phyloP scores from a whole-genome alignment of 208 protist genomes.

The Acanthamoeba triangularis region DNA sequence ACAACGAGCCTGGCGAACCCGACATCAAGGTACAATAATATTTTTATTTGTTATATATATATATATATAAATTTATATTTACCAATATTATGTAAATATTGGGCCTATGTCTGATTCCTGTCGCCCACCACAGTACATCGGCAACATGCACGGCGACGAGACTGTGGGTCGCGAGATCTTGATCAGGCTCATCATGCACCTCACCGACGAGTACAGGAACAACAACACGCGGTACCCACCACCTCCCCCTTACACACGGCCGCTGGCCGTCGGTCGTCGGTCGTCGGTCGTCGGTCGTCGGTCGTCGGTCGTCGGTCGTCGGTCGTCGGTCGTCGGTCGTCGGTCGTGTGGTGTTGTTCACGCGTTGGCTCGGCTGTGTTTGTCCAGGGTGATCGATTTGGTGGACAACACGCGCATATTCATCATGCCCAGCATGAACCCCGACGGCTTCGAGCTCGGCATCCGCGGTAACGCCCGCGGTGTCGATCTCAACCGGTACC shows the following conservation, averaged over 20 bases:
- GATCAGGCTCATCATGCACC: constrained; percentile 76
- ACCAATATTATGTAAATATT: background rate
- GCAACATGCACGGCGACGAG: constrained; percentile 90
- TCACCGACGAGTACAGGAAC: constrained; percentile 45
- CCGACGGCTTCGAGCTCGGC: constrained; percentile 82
- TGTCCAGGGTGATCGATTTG: background rate
- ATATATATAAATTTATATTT: background rate
- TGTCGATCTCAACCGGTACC: constrained; percentile 26
- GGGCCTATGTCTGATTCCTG: background rate
- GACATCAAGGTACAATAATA: constrained; percentile 48
- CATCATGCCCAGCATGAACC: constrained; percentile 88
- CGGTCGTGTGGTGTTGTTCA: too few relatives aligned
- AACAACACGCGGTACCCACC: background rate
- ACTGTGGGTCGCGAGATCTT: constrained; percentile 82
- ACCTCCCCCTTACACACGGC: background rate
- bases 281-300: too few relatives aligned
- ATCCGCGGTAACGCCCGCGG: constrained; percentile 8
- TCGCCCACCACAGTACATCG: constrained; percentile 78
- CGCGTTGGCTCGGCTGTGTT: background rate
- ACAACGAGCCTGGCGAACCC: constrained; percentile 76
- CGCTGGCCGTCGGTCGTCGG: too few relatives aligned
- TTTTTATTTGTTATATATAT: background rate
- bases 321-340: too few relatives aligned
- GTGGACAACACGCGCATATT: constrained; percentile 78
- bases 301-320: too few relatives aligned